These are phyloP conservation scores for Saturnispora besseyi DNA, from an alignment of 805 yeast species.

Conservation along the genomic window DNA sequence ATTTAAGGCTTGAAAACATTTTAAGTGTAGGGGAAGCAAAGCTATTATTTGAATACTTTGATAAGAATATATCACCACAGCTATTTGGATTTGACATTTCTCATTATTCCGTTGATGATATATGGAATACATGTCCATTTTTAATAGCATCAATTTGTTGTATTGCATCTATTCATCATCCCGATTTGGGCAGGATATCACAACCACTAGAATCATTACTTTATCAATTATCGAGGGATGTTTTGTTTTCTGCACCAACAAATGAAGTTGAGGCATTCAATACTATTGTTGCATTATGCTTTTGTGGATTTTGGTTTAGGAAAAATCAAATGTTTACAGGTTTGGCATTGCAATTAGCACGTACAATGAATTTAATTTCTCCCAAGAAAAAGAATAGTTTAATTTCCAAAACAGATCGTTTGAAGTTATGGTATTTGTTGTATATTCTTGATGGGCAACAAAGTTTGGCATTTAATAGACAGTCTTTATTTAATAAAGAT, in stretches of 20 bases:
- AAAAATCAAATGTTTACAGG: constrained; percentile 60
- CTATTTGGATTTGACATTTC: constrained; percentile 57
- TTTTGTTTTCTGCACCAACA: constrained; percentile 29
- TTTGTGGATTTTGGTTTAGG: constrained; percentile 63
- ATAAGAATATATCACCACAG: constrained; percentile 49
- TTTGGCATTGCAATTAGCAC: constrained; percentile 57
- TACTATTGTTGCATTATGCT: constrained; percentile 52
- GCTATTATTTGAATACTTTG: constrained; percentile 44
- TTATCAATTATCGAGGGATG: constrained; percentile 22
- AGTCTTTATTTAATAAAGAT: constrained; percentile 40
- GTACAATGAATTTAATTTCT: constrained; percentile 38
- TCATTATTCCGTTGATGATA: constrained; percentile 36
- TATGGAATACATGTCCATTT: constrained; percentile 50
- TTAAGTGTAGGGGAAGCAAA: constrained; percentile 28
- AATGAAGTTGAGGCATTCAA: constrained; percentile 45
- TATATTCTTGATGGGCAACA: constrained; percentile 64
- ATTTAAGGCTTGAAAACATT: constrained; percentile 14
- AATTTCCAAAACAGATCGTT: constrained; percentile 30
- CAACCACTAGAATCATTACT: constrained; percentile 23
- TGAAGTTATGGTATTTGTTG: constrained; percentile 58
- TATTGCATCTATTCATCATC: constrained; percentile 55
- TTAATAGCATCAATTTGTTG: constrained; percentile 52
- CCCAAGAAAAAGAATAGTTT: constrained; percentile 9
- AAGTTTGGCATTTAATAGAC: constrained; percentile 49
- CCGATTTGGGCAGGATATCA: constrained; percentile 24